Conservation (phyloP, 225 moss, liverwort and hornwort species). For the Pleurozium schreberi region DNA sequence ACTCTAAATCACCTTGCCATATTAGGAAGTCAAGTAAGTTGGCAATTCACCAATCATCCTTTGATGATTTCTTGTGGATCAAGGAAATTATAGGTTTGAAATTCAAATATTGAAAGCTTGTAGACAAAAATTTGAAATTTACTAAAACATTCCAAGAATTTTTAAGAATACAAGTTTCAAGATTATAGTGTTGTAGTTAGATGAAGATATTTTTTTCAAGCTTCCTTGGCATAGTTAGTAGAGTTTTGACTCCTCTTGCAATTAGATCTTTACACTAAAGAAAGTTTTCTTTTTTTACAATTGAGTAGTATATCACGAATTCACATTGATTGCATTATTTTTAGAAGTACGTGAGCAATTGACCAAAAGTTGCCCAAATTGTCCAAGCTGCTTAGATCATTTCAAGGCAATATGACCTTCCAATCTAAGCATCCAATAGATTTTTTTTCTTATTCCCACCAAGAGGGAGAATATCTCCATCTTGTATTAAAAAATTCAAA, state of each 20-base stretch:
- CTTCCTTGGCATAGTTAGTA: rapidly evolving
- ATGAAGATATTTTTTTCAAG: too few species aligned
- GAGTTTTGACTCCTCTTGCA: neutral
- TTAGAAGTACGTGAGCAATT: neutral
- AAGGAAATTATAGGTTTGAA: neutral
- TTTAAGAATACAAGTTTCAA: rapidly evolving
- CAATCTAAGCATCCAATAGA: rapidly evolving
- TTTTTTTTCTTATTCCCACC: neutral
- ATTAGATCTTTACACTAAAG: rapidly evolving
- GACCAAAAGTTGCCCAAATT: neutral
- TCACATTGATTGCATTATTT: neutral
- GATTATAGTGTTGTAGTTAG: neutral
- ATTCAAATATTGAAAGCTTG: neutral
- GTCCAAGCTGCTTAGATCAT: neutral
- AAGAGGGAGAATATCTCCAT: too few species aligned
- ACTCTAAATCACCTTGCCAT: too few species aligned
- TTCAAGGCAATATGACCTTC: neutral
- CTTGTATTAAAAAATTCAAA: neutral
- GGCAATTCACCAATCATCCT: neutral
- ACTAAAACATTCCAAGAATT: neutral
- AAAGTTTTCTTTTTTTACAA: neutral
- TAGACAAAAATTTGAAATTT: neutral
- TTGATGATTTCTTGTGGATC: neutral
- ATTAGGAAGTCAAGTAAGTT: neutral
- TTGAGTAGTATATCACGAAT: neutral